Percentiles rank a stretch among this genome's conserved stretches.
phyloP scores from a whole-genome alignment of 2,329 filamentous ascomycete genomes.

The Scolecobasidium constrictum region DNA sequence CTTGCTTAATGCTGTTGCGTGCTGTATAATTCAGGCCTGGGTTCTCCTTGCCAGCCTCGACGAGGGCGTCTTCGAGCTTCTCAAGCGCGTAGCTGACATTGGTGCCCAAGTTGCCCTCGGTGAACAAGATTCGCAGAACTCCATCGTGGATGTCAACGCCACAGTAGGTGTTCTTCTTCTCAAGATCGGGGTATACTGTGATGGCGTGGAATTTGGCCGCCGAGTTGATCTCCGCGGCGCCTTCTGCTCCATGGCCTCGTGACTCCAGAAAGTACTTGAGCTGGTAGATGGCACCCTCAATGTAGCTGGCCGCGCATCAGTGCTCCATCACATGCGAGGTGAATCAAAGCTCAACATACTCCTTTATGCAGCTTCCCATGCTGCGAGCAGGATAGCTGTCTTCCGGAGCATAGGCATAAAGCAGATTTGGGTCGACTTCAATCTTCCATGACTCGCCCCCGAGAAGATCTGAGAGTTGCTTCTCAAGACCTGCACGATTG shows the following conservation, averaged over 20 bases:
- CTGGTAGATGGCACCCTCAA: constrained; percentile 30
- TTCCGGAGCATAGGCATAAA: constrained; percentile 24
- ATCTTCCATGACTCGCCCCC: constrained; percentile 38
- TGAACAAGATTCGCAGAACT: constrained; percentile 39
- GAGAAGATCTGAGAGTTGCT: constrained; percentile 33
- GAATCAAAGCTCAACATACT: not conserved
- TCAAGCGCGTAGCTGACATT: constrained; percentile 32
- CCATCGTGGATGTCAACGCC: constrained; percentile 35
- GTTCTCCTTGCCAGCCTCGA: constrained; percentile 10
- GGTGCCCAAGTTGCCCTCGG: constrained; percentile 29
- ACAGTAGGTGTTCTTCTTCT: constrained; percentile 32
- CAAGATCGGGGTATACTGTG: constrained; percentile 37
- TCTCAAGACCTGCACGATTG: constrained; percentile 35
- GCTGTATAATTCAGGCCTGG: constrained; percentile 31
- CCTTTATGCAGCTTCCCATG: constrained; percentile 33
- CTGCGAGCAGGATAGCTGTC: constrained; percentile 25
- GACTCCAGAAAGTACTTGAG: constrained; percentile 28
- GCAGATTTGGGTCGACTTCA: constrained; percentile 34
- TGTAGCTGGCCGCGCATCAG: constrained; percentile 26
- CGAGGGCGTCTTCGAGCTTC: constrained; percentile 29
- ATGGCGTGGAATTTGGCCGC: constrained; percentile 34
- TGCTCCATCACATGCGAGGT: no score
- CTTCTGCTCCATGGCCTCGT: constrained; percentile 25
- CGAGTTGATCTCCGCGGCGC: constrained; percentile 37
- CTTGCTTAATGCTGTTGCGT: constrained; percentile 30